Evolutionary conservation across 73 alveolate species (phyloP).

Genomic region (Blepharisma japonicum): DNA sequence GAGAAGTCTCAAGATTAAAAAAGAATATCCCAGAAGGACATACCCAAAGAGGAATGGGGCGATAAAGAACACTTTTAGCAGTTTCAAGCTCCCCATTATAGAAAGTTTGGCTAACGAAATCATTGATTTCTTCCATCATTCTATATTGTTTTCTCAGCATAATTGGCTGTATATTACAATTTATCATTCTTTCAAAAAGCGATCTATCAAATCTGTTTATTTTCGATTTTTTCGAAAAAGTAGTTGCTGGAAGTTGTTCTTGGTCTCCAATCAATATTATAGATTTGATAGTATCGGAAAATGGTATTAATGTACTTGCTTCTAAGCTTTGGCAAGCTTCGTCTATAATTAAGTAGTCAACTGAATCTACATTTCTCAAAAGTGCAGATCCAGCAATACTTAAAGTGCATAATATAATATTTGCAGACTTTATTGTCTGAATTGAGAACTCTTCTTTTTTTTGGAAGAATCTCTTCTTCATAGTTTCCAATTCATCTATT

Average conservation of each 20-base stretch:
- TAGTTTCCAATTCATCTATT: constrained; percentile 46
- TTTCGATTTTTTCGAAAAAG: constrained; percentile 71
- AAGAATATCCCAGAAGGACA: no score
- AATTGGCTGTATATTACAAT: constrained; percentile 61
- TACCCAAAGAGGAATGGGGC: no score
- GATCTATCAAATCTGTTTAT: constrained; percentile 60
- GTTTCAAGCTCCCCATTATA: no score
- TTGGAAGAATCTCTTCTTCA: constrained; percentile 35
- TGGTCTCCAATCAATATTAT: constrained; percentile 94
- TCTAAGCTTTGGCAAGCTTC: constrained; percentile 92
- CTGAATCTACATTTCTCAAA: constrained; percentile 36
- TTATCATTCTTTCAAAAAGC: constrained; percentile 76
- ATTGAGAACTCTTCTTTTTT: constrained; percentile 37
- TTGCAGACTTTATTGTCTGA: constrained; percentile 45
- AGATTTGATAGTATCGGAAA: constrained; percentile 64
- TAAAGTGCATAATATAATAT: constrained; percentile 63
- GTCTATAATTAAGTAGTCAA: constrained; percentile 79
- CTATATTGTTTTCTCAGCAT: constrained; percentile 91
- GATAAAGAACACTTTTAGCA: no score
- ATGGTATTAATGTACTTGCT: constrained; percentile 77
- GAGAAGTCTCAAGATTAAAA: no score
- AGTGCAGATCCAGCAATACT: constrained; percentile 51
- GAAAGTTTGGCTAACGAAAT: no score
- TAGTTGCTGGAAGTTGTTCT: constrained; percentile 95
- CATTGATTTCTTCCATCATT: constrained; percentile 87